Conservation (phyloP, 2,329 filamentous ascomycete species). For the Ophiostoma fasciatum region DNA sequence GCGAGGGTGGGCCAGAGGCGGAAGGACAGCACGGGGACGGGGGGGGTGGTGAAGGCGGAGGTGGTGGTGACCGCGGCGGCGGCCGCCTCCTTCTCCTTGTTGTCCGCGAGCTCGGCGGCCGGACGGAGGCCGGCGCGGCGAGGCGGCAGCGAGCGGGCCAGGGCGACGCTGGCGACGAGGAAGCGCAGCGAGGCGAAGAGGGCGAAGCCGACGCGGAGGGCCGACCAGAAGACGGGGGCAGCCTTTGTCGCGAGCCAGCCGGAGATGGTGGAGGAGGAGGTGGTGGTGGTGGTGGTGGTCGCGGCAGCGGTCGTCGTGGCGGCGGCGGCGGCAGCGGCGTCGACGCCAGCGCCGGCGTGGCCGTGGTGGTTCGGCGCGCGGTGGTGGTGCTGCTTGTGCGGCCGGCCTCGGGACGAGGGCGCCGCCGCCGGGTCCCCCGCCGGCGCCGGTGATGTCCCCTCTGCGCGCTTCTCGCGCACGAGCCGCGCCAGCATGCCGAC, state of each 20-base stretch:
- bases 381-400: neutral
- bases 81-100: neutral
- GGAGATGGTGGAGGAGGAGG: too few relatives aligned
- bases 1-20: constrained; percentile 60
- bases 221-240: constrained; percentile 36
- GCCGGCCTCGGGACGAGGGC: neutral
- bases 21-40: constrained; percentile 58
- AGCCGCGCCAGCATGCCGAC: constrained; percentile 54
- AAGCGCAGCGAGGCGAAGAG: constrained; percentile 51
- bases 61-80: too few relatives aligned
- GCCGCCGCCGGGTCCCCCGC: neutral
- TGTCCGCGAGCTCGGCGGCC: constrained; percentile 12
- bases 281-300: too few relatives aligned
- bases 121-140: constrained; percentile 12
- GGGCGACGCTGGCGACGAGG: constrained; percentile 47
- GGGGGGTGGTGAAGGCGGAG: neutral
- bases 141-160: constrained; percentile 49
- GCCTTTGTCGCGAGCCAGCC: constrained; percentile 12
- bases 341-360: too few relatives aligned
- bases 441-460: too few relatives aligned
- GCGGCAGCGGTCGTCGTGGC: too few relatives aligned
- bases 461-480: constrained; percentile 16
- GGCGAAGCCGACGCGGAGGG: constrained; percentile 39
- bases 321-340: neutral
- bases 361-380: neutral